phyloP scores from a whole-genome alignment of 257 asterid species.

The Vinca minor region DNA sequence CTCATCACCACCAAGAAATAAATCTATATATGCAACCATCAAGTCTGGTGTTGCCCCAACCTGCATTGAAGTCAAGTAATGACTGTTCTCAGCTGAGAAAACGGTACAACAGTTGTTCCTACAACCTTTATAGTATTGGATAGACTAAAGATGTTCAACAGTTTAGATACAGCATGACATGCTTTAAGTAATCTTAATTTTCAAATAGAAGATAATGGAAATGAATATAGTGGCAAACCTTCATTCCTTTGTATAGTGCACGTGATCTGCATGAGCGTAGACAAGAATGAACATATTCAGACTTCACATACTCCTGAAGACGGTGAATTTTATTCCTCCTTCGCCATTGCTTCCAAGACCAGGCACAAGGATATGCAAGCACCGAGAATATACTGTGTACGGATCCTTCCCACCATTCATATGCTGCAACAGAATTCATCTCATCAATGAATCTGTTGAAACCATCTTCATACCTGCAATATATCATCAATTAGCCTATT shows the following conservation, averaged over 20 bases:
- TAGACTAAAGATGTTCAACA: neutral
- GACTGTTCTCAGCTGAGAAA: neutral
- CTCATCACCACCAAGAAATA: conserved; percentile 97
- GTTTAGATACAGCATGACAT: neutral
- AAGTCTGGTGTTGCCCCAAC: conserved; percentile 97
- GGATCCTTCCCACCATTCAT: conserved; percentile 99
- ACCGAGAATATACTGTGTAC: conserved; percentile 88
- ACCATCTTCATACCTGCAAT: conserved; percentile 89
- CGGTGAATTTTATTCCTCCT: conserved; percentile 76
- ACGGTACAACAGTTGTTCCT: neutral
- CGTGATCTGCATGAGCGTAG: conserved; percentile 91
- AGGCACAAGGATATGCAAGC: conserved; percentile 91
- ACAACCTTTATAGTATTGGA: neutral
- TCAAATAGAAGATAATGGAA: neutral
- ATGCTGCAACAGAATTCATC: conserved; percentile 84
- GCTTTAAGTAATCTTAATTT: neutral
- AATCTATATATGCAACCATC: conserved; percentile 87
- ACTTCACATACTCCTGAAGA: conserved; percentile 88
- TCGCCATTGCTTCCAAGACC: conserved; percentile 99
- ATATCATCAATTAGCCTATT: neutral
- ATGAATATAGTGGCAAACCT: conserved; percentile 33
- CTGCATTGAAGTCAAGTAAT: conserved; percentile 29
- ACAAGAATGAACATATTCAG: conserved; percentile 93
- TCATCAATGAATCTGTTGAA: conserved; percentile 90
- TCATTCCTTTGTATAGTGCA: conserved; percentile 94